Base-by-base conservation (phyloP, 257 asterid genomes). In the Coffea eugenioides region DNA sequence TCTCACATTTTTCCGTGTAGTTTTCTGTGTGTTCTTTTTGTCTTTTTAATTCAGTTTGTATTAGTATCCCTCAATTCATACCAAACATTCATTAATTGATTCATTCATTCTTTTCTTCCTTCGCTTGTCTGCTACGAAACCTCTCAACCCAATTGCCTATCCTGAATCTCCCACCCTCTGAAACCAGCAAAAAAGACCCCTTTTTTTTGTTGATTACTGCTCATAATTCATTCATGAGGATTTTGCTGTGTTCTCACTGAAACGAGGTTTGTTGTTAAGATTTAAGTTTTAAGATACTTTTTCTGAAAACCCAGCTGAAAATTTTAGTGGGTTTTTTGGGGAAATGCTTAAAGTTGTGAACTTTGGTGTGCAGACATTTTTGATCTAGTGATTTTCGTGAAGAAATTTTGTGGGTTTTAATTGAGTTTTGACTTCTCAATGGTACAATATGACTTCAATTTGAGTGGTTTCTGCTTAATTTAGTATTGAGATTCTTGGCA, bases 61-160 rank as follows among this genome's bases (percentile, higher is more conserved):
- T 31, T 31, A 71, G 15, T 62, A 39, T 56, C 18, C 16, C 6
- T 54, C 27, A 15, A 16, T n/a, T 66, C 34, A 20, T 31, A 23
- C 43, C 43, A 51, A 67, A 62, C 67, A 43, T 72, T 46, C 80
- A 31, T 69, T 75, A 59, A 23, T 69, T 59, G 36, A 6, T 56
- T 31, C 14, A 41, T 27, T 64, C 21, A 21, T 34, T 67, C 54
- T 49, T 57, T 59, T 48, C 81, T 86, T 66, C 78, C 65, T 84
- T 86, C 88, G 84, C 90, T 82, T 88, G 48, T 65, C 48, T 73
- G 74, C 78, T 73, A 73, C 75, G 79, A 67, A 75, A 80, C 69
- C 36, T 71, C 71, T 13, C 48, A 51, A 25, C 67, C 72, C 54
- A 31, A 61, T 18, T 73, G 43, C 73, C 43, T 62, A 39, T 39